Conservation (phyloP, 495 filamentous ascomycete genomes). For the Lasiosphaeria miniovina region DNA sequence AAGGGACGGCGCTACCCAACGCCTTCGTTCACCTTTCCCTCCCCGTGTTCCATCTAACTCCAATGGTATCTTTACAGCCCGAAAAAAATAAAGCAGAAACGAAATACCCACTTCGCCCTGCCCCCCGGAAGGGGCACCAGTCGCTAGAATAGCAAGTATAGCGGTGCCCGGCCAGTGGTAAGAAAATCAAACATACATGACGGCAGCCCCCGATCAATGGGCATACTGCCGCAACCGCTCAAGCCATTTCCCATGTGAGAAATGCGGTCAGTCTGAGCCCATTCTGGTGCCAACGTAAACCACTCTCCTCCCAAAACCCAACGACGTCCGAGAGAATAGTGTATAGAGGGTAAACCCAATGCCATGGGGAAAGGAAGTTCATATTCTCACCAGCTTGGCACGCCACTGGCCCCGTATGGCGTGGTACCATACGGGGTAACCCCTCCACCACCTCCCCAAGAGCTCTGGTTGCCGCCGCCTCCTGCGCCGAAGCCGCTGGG, state of each 20-base stretch:
- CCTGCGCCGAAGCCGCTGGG: constrained; percentile 59
- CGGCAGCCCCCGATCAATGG: too few relatives aligned
- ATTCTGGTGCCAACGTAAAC: too few relatives aligned
- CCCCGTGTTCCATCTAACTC: constrained; percentile 1
- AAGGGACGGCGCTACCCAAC: background rate
- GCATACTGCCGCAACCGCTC: too few relatives aligned
- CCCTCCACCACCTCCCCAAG: constrained; percentile 68
- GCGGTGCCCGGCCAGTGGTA: too few relatives aligned
- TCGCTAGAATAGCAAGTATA: too few relatives aligned
- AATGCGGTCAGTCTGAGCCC: too few relatives aligned
- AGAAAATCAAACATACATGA: too few relatives aligned
- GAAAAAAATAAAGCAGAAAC: constrained; percentile 1
- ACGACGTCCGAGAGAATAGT: too few relatives aligned
- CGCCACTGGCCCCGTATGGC: constrained; percentile 24
- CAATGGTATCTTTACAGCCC: constrained; percentile 7
- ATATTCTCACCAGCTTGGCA: background rate
- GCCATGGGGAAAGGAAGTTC: too few relatives aligned
- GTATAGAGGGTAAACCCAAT: too few relatives aligned
- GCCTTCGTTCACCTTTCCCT: background rate
- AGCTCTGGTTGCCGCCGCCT: constrained; percentile 50
- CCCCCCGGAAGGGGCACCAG: background rate
- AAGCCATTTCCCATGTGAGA: too few relatives aligned
- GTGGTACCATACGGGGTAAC: constrained; percentile 59
- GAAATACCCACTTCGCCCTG: background rate
- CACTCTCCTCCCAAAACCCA: too few relatives aligned